Percentiles rank a stretch among this genome's conserved stretches.
Conservation (phyloP, 257 asterid genomes). For the Ehretia macrophylla region DNA sequence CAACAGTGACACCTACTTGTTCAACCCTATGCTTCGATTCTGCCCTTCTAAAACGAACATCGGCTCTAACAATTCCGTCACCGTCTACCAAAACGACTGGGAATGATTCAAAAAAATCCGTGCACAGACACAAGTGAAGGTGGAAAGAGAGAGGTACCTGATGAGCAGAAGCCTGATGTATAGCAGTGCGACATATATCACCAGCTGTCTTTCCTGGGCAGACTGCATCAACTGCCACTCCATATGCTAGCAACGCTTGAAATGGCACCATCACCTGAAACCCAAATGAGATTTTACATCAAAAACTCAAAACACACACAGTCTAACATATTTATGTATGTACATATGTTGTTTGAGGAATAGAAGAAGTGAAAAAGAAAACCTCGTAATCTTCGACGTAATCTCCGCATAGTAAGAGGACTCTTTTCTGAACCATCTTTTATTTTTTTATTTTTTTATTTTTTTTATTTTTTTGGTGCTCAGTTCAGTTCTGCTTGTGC, state of each 20-base stretch:
- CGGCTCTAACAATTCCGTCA: no score
- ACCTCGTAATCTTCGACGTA: constrained; percentile 95
- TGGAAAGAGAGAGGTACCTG: constrained; percentile 49
- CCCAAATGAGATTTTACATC: neutral
- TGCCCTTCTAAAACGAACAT: no score
- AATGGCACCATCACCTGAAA: constrained; percentile 90
- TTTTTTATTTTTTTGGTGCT: no score
- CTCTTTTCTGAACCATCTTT: constrained; percentile 63
- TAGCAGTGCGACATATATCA: constrained; percentile 77
- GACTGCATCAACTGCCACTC: constrained; percentile 83
- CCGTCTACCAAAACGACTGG: no score
- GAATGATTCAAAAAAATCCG: no score
- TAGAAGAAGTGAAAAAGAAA: neutral
- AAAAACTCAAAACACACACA: neutral
- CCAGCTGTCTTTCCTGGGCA: constrained; percentile 96
- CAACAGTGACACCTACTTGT: no score
- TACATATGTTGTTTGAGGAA: neutral
- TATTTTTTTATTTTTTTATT: no score
- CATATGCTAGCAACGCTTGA: constrained; percentile 88
- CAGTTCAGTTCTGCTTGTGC: neutral
- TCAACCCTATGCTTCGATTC: no score
- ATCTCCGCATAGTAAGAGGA: constrained; percentile 82
- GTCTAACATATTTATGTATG: neutral
- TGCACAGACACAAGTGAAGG: no score
- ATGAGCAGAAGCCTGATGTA: constrained; percentile 61